phyloP scores from a whole-genome alignment of 2,329 filamentous ascomycete species.

The Scorias spongiosa region DNA sequence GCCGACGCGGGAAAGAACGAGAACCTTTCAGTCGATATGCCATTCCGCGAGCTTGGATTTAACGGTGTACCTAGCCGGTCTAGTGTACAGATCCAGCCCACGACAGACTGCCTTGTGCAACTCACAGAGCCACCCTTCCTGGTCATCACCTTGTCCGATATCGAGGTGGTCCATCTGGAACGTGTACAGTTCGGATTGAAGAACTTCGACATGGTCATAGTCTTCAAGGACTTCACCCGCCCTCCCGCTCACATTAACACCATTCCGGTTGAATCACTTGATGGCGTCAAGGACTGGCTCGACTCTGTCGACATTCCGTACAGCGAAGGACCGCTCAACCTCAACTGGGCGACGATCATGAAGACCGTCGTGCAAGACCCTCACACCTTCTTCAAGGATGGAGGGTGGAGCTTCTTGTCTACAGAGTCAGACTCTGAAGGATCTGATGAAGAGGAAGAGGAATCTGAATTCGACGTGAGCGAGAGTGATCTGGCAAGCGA shows the following conservation, averaged over 20 bases:
- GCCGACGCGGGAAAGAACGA: constrained; percentile 87
- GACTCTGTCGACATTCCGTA: constrained; percentile 91
- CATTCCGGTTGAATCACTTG: constrained; percentile 86
- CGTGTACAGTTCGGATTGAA: constrained; percentile 92
- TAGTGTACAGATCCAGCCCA: constrained; percentile 89
- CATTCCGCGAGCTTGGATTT: constrained; percentile 91
- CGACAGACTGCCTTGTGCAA: constrained; percentile 92
- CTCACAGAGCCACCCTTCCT: constrained; percentile 94
- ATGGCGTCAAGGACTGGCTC: constrained; percentile 94
- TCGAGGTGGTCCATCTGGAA: constrained; percentile 91
- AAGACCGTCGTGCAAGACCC: constrained; percentile 93
- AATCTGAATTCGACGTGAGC: constrained; percentile 80
- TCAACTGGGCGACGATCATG: constrained; percentile 99
- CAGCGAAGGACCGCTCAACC: constrained; percentile 85
- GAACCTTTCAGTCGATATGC: constrained; percentile 85
- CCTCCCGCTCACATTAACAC: constrained; percentile 91
- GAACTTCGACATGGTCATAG: constrained; percentile 97
- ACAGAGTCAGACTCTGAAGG: constrained; percentile 79
- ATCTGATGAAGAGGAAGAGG: constrained; percentile 62
- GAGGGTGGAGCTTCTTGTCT: constrained; percentile 86
- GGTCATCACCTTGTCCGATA: constrained; percentile 86
- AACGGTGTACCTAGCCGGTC: constrained; percentile 91
- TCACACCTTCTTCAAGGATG: constrained; percentile 87
- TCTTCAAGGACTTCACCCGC: constrained; percentile 95
- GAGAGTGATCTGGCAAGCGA: constrained; percentile 68